phyloP scores from a whole-genome alignment of 208 protist genomes.

The Leishmania mexicana region DNA sequence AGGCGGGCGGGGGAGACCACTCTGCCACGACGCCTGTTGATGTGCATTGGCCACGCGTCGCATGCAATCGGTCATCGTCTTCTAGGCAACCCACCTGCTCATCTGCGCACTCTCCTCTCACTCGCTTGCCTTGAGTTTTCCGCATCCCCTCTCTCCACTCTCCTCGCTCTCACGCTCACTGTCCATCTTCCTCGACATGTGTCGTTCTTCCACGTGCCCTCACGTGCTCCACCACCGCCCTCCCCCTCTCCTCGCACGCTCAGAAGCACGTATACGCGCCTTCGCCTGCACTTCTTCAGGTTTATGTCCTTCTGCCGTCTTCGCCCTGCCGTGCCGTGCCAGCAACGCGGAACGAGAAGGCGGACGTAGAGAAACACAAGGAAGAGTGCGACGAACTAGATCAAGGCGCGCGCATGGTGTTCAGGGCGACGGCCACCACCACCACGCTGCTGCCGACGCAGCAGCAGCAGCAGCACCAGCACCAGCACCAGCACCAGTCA shows the following conservation, averaged over 20 bases:
- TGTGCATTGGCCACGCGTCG: background rate
- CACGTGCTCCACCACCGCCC: background rate
- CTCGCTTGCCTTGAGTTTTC: background rate
- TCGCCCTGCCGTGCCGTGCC: background rate
- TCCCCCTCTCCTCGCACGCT: background rate
- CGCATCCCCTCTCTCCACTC: background rate
- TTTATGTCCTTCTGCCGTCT: background rate
- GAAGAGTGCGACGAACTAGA: background rate
- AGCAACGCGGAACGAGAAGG: background rate
- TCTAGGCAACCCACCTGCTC: background rate
- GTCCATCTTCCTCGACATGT: background rate
- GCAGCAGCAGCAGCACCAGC: constrained; percentile 4
- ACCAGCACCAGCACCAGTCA: background rate
- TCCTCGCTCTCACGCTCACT: background rate
- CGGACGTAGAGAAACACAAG: background rate
- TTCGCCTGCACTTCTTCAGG: background rate
- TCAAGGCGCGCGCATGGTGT: background rate
- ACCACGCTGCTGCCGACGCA: background rate
- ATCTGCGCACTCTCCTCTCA: background rate
- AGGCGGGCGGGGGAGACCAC: background rate
- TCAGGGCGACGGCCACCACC: background rate
- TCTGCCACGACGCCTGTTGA: background rate
- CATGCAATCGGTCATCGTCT: background rate
- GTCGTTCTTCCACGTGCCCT: background rate
- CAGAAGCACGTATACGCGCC: background rate